Evolutionary conservation across 176 grass and related monocot genomes (phyloP).

Genomic region (Puya raimondii): DNA sequence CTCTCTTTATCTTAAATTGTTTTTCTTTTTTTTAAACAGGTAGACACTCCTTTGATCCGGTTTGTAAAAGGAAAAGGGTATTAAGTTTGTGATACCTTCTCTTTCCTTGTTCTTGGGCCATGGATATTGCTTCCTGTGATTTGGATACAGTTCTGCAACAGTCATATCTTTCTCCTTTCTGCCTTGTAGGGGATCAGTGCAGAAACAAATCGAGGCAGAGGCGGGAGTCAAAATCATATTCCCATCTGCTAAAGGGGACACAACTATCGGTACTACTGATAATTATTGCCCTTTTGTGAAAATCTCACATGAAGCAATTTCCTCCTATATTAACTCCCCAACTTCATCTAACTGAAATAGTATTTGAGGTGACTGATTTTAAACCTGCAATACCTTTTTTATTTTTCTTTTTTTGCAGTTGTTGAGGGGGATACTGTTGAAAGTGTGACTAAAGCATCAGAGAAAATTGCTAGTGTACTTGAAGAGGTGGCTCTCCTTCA

Average conservation of each 20-base stretch:
- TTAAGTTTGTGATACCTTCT: constrained; percentile 13
- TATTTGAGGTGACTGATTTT: not conserved
- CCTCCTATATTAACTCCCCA: constrained; percentile 3
- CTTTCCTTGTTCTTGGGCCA: not conserved
- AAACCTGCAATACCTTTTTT: not conserved
- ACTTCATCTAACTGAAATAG: not conserved
- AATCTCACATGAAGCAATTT: constrained; percentile 1
- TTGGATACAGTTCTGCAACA: not conserved
- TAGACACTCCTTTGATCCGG: constrained; percentile 49
- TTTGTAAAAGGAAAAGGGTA: constrained; percentile 85
- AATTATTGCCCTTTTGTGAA: constrained; percentile 6
- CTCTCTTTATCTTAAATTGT: constrained; percentile 15
- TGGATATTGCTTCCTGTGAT: not conserved
- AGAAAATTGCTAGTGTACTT: constrained; percentile 49
- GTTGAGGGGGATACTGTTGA: constrained; percentile 48
- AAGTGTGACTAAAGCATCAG: constrained; percentile 62
- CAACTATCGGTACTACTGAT: constrained; percentile 40
- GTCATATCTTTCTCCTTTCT: constrained; percentile 19
- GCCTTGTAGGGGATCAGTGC: constrained; percentile 49
- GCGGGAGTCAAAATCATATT: constrained; percentile 61
- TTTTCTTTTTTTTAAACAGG: constrained; percentile 34
- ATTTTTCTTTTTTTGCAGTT: constrained; percentile 26
- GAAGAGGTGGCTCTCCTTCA: constrained; percentile 44
- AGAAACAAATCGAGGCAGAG: constrained; percentile 75
- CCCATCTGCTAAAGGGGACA: constrained; percentile 49